Percentiles rank a stretch among this genome's conserved stretches.
Conservation (phyloP, 2,329 filamentous ascomycete genomes). For the Aspergillus sp. region DNA sequence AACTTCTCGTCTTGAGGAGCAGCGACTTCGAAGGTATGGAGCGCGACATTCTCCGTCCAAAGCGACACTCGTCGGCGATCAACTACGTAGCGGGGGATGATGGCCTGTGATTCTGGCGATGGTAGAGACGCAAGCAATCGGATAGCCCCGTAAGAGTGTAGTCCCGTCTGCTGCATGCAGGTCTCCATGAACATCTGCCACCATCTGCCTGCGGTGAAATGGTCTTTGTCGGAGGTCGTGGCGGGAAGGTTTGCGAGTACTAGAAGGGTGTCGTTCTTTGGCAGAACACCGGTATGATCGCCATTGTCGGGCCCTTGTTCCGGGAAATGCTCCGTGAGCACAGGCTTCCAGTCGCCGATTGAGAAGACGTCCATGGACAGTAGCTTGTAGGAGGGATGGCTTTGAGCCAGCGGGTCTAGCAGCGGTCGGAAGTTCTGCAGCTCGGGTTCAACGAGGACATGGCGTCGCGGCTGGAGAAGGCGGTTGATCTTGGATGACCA, state of each 20-base stretch:
- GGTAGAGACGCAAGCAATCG: constrained; percentile 75
- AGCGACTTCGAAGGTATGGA: constrained; percentile 56
- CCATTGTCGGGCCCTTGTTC: constrained; percentile 53
- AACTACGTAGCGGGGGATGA: constrained; percentile 63
- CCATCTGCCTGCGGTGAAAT: constrained; percentile 54
- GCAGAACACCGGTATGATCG: constrained; percentile 44
- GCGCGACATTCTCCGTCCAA: constrained; percentile 57
- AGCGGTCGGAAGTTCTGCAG: constrained; percentile 59
- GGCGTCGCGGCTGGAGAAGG: constrained; percentile 72
- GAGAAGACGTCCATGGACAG: constrained; percentile 59
- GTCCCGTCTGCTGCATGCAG: constrained; percentile 59
- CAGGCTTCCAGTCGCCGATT: constrained; percentile 54
- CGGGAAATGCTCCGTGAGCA: constrained; percentile 47
- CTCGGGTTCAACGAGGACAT: constrained; percentile 79
- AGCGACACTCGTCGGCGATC: constrained; percentile 60
- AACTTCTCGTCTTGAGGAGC: constrained; percentile 36
- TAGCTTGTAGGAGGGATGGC: constrained; percentile 51
- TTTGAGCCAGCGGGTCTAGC: constrained; percentile 59
- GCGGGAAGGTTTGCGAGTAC: constrained; percentile 68
- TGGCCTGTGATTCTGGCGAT: constrained; percentile 57
- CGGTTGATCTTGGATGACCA: constrained; percentile 79
- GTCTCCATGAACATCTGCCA: constrained; percentile 57
- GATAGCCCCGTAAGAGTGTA: constrained; percentile 77
- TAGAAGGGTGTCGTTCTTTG: constrained; percentile 71
- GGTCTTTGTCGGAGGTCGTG: constrained; percentile 54